Percentiles rank a stretch among this genome's conserved stretches.
These are phyloP conservation scores for Forsythia viridissima DNA, from an alignment of 257 asterid species.

Conservation along the genomic window DNA sequence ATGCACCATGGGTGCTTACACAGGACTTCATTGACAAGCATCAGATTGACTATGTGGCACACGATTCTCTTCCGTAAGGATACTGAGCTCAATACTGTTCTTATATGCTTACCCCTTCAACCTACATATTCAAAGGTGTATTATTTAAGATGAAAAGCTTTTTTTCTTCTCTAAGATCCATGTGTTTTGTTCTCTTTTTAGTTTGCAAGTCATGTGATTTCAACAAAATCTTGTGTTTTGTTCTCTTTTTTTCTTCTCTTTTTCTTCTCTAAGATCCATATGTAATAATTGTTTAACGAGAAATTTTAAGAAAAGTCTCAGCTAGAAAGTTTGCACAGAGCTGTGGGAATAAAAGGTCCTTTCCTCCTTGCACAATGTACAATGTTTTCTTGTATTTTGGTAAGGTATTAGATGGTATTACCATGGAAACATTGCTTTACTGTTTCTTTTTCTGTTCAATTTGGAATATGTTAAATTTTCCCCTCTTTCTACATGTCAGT, in stretches of 20 bases:
- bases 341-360: background rate
- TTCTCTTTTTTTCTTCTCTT: no score
- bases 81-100: slow-evolving; percentile 19
- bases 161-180: background rate
- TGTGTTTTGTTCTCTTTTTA: background rate
- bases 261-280: no score
- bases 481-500: slow-evolving; percentile 34
- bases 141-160: background rate
- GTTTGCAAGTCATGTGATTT: background rate
- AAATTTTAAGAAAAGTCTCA: background rate
- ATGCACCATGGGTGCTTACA: slow-evolving; percentile 81
- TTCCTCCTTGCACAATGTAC: background rate
- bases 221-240: background rate
- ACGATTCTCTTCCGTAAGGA: slow-evolving; percentile 86
- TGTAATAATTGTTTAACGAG: background rate
- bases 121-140: background rate
- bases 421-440: background rate
- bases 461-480: slow-evolving; percentile 15
- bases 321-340: background rate
- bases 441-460: background rate
- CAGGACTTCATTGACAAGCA: slow-evolving; percentile 80
- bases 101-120: background rate
- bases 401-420: background rate
- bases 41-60: slow-evolving; percentile 74
- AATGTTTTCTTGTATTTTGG: background rate